Conservation (phyloP, 768 basidiomycete species). For the Daedaleopsis sinensis region DNA sequence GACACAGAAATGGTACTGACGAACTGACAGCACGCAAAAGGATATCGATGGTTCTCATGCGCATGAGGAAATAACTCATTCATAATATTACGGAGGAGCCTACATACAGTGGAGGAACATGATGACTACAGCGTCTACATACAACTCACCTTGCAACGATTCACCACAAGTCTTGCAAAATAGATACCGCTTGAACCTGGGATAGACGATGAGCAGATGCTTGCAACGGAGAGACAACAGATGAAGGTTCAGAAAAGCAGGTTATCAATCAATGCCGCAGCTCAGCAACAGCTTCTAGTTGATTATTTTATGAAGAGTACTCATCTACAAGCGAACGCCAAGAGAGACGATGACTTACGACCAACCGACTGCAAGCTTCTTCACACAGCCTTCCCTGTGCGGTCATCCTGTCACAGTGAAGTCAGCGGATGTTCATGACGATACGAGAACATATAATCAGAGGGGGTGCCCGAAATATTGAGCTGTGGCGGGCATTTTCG, state of each 20-base stretch:
- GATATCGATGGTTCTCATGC: too few relatives aligned
- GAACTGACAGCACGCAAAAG: too few relatives aligned
- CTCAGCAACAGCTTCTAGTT: conserved; percentile 93
- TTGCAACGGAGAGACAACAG: neutral
- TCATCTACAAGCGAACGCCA: conserved; percentile 42
- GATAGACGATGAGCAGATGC: neutral
- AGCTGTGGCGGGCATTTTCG: conserved; percentile 96
- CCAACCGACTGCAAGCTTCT: too few relatives aligned
- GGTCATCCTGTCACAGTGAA: neutral
- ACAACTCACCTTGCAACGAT: too few relatives aligned
- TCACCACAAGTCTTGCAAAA: too few relatives aligned
- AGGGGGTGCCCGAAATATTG: conserved; percentile 79
- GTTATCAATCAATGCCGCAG: conserved; percentile 62
- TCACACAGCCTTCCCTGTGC: neutral
- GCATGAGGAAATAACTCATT: too few relatives aligned
- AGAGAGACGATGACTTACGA: neutral
- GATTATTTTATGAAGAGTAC: conserved; percentile 51
- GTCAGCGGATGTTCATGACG: neutral
- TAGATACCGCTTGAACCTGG: too few relatives aligned
- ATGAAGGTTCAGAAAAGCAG: conserved; percentile 16
- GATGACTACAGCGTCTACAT: too few relatives aligned
- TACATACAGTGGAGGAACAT: too few relatives aligned
- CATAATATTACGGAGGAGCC: too few relatives aligned
- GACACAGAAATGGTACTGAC: too few relatives aligned
- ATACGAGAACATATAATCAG: conserved; percentile 49